phyloP scores from a whole-genome alignment of 1,284 basidiomycete genomes.

The Microbotryum silenes-acaulis region DNA sequence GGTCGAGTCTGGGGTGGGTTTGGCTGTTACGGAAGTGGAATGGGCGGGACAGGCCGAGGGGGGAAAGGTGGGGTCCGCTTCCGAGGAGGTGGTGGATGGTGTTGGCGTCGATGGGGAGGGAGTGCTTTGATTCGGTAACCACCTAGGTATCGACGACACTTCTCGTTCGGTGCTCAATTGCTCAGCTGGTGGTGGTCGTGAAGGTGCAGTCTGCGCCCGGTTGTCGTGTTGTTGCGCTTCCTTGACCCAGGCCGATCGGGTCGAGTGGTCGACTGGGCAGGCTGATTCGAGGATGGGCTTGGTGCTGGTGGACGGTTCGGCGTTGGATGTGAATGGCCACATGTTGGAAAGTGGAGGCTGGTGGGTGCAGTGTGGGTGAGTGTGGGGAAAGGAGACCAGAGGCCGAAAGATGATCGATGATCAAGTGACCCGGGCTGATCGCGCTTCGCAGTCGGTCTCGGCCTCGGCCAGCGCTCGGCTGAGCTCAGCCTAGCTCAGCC shows the following conservation, averaged over 20 bases:
- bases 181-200: slow-evolving; percentile 30
- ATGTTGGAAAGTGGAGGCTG: slow-evolving; percentile 12
- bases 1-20: slow-evolving; percentile 5
- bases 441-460: not conserved
- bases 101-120: not conserved
- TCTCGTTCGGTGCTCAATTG: slow-evolving; percentile 53
- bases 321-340: slow-evolving; percentile 10
- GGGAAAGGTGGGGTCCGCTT: slow-evolving; percentile 7
- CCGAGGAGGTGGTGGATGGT: slow-evolving; percentile 1
- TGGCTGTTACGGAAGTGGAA: slow-evolving; percentile 9
- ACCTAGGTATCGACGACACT: slow-evolving; percentile 78
- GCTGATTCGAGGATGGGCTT: slow-evolving; percentile 1
- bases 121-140: slow-evolving; percentile 10
- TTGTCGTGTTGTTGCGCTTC: slow-evolving; percentile 21
- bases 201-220: slow-evolving; percentile 31
- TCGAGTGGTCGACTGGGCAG: slow-evolving; percentile 41
- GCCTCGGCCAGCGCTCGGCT: too few species aligned
- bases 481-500: too few species aligned
- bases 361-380: not conserved
- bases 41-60: slow-evolving; percentile 21
- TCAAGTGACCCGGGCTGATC: not conserved
- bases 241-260: slow-evolving; percentile 42
- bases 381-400: not conserved
- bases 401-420: too few species aligned
- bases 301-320: not conserved